Evolutionary conservation across 2,329 filamentous ascomycete species (phyloP).

Genomic region (Fusarium penzigii): DNA sequence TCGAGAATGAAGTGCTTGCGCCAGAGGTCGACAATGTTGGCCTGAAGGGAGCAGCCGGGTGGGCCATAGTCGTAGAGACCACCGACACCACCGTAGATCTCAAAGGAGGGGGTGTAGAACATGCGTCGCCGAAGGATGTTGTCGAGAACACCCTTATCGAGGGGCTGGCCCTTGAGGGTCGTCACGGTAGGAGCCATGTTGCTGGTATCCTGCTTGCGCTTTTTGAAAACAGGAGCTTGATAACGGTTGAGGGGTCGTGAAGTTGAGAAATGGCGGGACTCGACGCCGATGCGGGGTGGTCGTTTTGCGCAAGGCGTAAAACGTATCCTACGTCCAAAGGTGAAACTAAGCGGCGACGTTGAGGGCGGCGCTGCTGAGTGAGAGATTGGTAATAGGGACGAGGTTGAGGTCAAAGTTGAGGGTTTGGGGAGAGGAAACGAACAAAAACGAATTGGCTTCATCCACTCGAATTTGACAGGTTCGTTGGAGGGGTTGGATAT

Average conservation of each 20-base stretch:
- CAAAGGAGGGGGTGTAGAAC: conserved; percentile 95
- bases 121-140: conserved; percentile 82
- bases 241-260: conserved; percentile 33
- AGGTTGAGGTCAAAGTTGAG: conserved; percentile 18
- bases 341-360: conserved; percentile 20
- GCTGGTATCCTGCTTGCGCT: conserved; percentile 17
- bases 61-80: conserved; percentile 95
- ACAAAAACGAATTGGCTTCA: conserved; percentile 31
- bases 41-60: conserved; percentile 81
- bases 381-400: conserved; percentile 5
- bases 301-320: conserved; percentile 26
- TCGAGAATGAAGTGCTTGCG: conserved; percentile 89
- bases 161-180: conserved; percentile 85
- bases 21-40: conserved; percentile 87
- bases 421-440: conserved; percentile 11
- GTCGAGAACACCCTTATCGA: conserved; percentile 81
- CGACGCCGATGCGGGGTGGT: conserved; percentile 22
- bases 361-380: conserved; percentile 15
- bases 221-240: conserved; percentile 30
- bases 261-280: conserved; percentile 31
- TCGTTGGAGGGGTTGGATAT: conserved; percentile 5
- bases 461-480: conserved; percentile 25
- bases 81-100: conserved; percentile 88
- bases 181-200: conserved; percentile 59
- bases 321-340: conserved; percentile 17